Conservation (phyloP, 768 basidiomycete genomes). For the Amanita exitialis region DNA sequence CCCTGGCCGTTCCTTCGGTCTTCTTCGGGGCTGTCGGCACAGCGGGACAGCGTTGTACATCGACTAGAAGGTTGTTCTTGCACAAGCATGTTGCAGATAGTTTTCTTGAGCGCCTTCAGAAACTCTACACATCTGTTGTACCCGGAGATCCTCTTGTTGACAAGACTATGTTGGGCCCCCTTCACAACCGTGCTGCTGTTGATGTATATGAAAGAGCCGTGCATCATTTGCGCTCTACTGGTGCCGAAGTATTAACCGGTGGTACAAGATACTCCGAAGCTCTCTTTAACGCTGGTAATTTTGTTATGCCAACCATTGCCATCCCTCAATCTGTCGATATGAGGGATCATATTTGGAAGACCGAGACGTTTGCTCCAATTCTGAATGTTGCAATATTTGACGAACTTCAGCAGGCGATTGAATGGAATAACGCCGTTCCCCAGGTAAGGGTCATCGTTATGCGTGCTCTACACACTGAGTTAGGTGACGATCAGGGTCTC, state of each 20-base stretch:
- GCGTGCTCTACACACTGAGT: slow-evolving; percentile 8
- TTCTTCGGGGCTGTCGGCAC: slow-evolving; percentile 92
- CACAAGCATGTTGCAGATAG: slow-evolving; percentile 69
- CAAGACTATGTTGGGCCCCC: slow-evolving; percentile 73
- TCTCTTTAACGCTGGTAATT: slow-evolving; percentile 64
- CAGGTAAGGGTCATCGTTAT: slow-evolving; percentile 33
- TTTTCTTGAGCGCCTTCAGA: slow-evolving; percentile 68
- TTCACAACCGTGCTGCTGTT: slow-evolving; percentile 69
- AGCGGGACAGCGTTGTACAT: slow-evolving; percentile 74
- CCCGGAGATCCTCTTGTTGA: slow-evolving; percentile 81
- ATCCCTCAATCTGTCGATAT: slow-evolving; percentile 50
- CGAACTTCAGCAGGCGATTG: slow-evolving; percentile 76
- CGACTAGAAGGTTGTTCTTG: slow-evolving; percentile 83
- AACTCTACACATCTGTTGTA: slow-evolving; percentile 58
- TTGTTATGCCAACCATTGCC: slow-evolving; percentile 82
- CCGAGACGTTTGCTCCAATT: slow-evolving; percentile 85
- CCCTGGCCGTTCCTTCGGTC: slow-evolving; percentile 80
- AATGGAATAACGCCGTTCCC: slow-evolving; percentile 84
- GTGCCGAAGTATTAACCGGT: slow-evolving; percentile 73
- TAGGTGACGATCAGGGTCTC: slow-evolving; percentile 42
- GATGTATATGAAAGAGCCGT: slow-evolving; percentile 55
- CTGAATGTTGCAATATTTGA: slow-evolving; percentile 83
- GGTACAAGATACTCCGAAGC: slow-evolving; percentile 44
- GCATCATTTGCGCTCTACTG: slow-evolving; percentile 45
- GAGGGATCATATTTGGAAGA: slow-evolving; percentile 55